Percentiles rank a stretch among this genome's conserved stretches.
phyloP scores from a whole-genome alignment of 73 alveolate genomes.

The Paraurostyla sp. region DNA sequence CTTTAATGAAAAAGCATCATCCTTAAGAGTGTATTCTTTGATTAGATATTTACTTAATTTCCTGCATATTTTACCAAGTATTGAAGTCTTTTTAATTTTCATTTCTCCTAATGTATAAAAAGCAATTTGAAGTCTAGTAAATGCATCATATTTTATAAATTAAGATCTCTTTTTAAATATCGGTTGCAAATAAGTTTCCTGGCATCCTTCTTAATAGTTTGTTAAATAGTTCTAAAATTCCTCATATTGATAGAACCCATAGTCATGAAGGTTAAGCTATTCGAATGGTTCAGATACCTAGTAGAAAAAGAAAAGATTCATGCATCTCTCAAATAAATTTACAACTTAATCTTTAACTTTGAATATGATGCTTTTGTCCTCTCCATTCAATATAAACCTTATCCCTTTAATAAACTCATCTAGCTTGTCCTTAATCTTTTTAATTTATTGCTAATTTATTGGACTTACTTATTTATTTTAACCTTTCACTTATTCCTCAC shows the following conservation, averaged over 20 bases:
- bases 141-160: constrained; percentile 30
- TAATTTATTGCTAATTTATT: not conserved
- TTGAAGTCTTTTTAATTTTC: not conserved
- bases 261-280: constrained; percentile 51
- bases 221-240: constrained; percentile 25
- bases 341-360: not conserved
- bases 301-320: constrained; percentile 66
- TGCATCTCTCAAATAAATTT: constrained; percentile 27
- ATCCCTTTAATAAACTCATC: not conserved
- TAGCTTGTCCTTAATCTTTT: not conserved
- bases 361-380: not conserved
- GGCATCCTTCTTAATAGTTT: not conserved
- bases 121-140: not conserved
- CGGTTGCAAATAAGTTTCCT: not conserved
- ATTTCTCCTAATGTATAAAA: constrained; percentile 8
- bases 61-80: not conserved
- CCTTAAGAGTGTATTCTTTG: not conserved
- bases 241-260: constrained; percentile 61
- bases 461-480: not conserved
- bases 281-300: constrained; percentile 48
- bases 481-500: not conserved
- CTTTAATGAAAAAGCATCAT: not conserved
- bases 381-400: not conserved
- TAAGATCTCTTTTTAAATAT: not conserved
- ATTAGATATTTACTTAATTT: constrained; percentile 5